Conservation (phyloP, 108 stramenopile species). For the Nitzschia inconspicua region DNA sequence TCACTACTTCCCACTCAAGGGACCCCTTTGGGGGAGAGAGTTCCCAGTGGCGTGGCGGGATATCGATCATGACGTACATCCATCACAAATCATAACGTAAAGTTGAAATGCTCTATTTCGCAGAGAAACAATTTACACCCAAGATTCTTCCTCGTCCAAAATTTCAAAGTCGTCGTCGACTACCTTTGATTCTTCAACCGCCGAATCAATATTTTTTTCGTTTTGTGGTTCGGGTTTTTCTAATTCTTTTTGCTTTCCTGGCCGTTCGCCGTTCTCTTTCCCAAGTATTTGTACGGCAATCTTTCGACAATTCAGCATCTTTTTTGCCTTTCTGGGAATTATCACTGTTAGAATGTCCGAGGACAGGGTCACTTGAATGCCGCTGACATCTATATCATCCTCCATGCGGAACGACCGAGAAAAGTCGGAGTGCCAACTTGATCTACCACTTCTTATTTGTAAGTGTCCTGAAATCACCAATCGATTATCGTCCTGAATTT, state of each 20-base stretch:
- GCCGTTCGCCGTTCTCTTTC: too few relatives aligned
- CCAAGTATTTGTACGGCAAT: too few relatives aligned
- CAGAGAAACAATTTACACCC: too few relatives aligned
- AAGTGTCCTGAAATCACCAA: slow-evolving; percentile 16
- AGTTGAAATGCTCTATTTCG: too few relatives aligned
- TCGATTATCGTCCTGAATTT: slow-evolving; percentile 16
- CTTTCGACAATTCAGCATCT: too few relatives aligned
- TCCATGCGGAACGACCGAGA: slow-evolving; percentile 28
- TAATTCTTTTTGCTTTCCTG: too few relatives aligned
- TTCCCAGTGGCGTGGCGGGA: slow-evolving; percentile 70
- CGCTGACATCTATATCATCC: slow-evolving; percentile 19
- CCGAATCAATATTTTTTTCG: too few relatives aligned
- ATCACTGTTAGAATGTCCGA: slow-evolving; percentile 19
- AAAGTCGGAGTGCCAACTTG: slow-evolving; percentile 8
- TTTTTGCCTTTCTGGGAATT: slow-evolving; percentile 13
- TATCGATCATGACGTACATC: slow-evolving; percentile 67
- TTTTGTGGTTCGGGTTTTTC: too few relatives aligned
- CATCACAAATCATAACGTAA: slow-evolving; percentile 2
- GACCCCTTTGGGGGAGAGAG: slow-evolving; percentile 30
- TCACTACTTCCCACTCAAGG: slow-evolving; percentile 33
- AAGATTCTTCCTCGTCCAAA: too few relatives aligned
- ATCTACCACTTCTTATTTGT: slow-evolving; percentile 5
- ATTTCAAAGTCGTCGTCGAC: too few relatives aligned
- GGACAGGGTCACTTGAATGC: slow-evolving; percentile 18
- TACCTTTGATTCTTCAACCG: too few relatives aligned